Evolutionary conservation across 768 basidiomycete genomes (phyloP).

Genomic region (Strobilomyces dryophilus): DNA sequence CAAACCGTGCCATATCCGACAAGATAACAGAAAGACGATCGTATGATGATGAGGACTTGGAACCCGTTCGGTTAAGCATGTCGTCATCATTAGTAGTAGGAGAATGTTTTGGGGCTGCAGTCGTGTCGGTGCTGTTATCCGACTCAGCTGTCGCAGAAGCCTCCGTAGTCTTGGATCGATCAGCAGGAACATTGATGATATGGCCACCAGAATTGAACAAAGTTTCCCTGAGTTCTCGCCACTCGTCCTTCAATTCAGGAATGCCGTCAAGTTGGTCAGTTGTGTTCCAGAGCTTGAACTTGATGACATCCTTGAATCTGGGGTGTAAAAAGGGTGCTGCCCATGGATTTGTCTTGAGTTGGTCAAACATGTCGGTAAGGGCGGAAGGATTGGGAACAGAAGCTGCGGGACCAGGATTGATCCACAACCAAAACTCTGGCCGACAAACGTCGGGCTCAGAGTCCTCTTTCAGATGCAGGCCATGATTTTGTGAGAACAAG

Average conservation of each 20-base stretch:
- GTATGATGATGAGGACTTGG: conserved; percentile 82
- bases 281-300: conserved; percentile 98
- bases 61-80: conserved; percentile 80
- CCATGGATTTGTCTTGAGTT: conserved; percentile 86
- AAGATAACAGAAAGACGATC: conserved; percentile 90
- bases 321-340: conserved; percentile 91
- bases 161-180: conserved; percentile 33
- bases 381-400: conserved; percentile 83
- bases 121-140: conserved; percentile 22
- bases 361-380: conserved; percentile 74
- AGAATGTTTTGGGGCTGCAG: conserved; percentile 15
- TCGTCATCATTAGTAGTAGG: conserved; percentile 40
- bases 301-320: conserved; percentile 86
- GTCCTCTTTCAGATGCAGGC: conserved; percentile 63
- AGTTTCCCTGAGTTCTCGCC: conserved; percentile 68
- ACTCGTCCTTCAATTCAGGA: conserved; percentile 85
- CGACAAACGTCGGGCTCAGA: conserved; percentile 52
- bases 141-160: conserved; percentile 13
- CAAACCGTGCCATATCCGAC: conserved; percentile 96
- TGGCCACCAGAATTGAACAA: conserved; percentile 88
- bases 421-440: conserved; percentile 97
- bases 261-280: conserved; percentile 93
- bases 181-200: conserved; percentile 59
- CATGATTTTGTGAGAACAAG: conserved; percentile 93
- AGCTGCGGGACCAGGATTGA: conserved; percentile 96